phyloP scores from a whole-genome alignment of 108 stramenopile genomes.

The Stephanodiscus minutulus region DNA sequence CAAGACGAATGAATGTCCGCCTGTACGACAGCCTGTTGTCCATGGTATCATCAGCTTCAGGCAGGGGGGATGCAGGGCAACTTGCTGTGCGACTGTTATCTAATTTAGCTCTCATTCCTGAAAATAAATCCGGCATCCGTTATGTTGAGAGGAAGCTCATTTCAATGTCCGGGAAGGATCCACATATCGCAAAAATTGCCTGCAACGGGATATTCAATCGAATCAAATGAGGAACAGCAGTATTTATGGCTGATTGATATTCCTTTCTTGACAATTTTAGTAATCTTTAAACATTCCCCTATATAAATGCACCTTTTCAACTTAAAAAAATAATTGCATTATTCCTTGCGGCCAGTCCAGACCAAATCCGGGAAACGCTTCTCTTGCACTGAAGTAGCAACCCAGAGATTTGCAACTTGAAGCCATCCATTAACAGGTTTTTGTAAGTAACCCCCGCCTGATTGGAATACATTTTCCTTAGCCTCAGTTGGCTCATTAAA shows the following conservation, averaged over 20 bases:
- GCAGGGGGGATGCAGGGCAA: constrained; percentile 65
- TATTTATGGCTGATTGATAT: neutral
- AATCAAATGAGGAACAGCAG: constrained; percentile 12
- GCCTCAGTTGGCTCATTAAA: too few species aligned
- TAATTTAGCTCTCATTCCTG: constrained; percentile 59
- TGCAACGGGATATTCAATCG: constrained; percentile 57
- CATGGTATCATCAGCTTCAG: constrained; percentile 67
- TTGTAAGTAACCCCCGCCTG: too few species aligned
- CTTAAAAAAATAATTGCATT: too few species aligned
- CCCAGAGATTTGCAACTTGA: too few species aligned
- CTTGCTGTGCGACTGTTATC: constrained; percentile 65
- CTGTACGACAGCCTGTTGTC: constrained; percentile 77
- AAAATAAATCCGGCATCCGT: constrained; percentile 56
- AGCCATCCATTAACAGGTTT: too few species aligned
- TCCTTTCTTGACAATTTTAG: too few species aligned
- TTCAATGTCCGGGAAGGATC: constrained; percentile 65
- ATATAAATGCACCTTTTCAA: too few species aligned
- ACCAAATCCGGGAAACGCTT: too few species aligned
- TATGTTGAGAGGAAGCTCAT: constrained; percentile 73
- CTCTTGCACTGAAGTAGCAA: too few species aligned
- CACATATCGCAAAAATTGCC: constrained; percentile 66
- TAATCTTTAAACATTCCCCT: too few species aligned
- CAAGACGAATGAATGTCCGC: constrained; percentile 44
- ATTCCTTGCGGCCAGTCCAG: too few species aligned
- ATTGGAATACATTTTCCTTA: too few species aligned